Evolutionary conservation across 148 eudicot genomes (phyloP).

Genomic region (Mesembryanthemum crystallinum): DNA sequence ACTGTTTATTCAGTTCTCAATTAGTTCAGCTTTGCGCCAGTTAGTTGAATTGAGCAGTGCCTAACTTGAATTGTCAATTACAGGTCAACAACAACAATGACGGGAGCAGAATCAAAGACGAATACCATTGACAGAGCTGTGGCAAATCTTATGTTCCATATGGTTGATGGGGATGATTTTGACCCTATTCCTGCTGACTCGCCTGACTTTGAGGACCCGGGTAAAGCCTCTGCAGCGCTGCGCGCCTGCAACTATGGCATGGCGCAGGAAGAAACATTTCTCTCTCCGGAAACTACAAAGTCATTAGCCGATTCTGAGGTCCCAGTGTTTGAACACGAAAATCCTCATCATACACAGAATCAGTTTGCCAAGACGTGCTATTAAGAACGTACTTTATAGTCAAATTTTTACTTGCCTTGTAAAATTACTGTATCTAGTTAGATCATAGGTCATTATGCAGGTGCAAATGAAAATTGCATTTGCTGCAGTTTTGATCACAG

Average conservation of each 20-base stretch:
- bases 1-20: too few species aligned
- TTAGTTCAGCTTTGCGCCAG: too few species aligned
- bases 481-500: slow-evolving; percentile 29
- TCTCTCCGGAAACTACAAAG: slow-evolving; percentile 1
- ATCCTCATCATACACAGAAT: slow-evolving; percentile 3
- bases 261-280: not conserved
- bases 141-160: slow-evolving; percentile 68
- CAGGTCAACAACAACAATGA: slow-evolving; percentile 42
- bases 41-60: not conserved
- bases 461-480: slow-evolving; percentile 17
- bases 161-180: slow-evolving; percentile 28
- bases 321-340: slow-evolving; percentile 29
- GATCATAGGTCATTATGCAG: slow-evolving; percentile 7
- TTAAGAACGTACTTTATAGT: not conserved
- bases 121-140: slow-evolving; percentile 74
- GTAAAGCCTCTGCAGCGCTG: slow-evolving; percentile 11
- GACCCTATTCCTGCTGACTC: slow-evolving; percentile 29
- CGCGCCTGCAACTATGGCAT: slow-evolving; percentile 18
- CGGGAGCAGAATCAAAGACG: slow-evolving; percentile 41
- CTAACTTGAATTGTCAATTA: slow-evolving; percentile 11
- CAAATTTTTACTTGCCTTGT: not conserved
- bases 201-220: slow-evolving; percentile 20
- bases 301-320: slow-evolving; percentile 44
- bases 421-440: not conserved
- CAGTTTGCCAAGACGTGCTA: not conserved